A percentile compares a stretch with the other conserved stretches of the same genome.
Conservation (phyloP, 106 monocot species). For the Platanthera zijinensis region DNA sequence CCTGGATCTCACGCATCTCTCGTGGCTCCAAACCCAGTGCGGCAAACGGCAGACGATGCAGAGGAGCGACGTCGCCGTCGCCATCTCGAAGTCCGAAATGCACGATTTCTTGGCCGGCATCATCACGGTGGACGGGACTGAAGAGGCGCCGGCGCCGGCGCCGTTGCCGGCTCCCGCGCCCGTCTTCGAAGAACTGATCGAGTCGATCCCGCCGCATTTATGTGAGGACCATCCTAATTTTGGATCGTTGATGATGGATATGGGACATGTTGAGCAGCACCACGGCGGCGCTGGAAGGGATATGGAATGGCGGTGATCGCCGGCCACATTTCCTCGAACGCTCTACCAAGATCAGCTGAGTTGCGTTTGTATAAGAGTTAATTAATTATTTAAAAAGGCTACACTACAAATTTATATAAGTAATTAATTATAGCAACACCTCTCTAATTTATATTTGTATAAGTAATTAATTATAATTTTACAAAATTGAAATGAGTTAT, state of each 20-base stretch:
- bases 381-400: too few species aligned
- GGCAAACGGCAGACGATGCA: conserved; percentile 50
- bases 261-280: neutral
- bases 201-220: neutral
- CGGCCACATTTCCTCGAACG: too few species aligned
- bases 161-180: too few species aligned
- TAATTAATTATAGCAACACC: too few species aligned
- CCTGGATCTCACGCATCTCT: conserved; percentile 39
- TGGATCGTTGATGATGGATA: neutral
- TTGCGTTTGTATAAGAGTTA: too few species aligned
- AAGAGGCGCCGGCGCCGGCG: conserved; percentile 8
- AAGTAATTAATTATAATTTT: too few species aligned
- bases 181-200: neutral
- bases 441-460: too few species aligned
- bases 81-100: conserved; percentile 43
- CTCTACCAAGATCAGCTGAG: too few species aligned
- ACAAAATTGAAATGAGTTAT: too few species aligned
- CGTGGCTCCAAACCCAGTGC: conserved; percentile 51
- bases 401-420: too few species aligned
- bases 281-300: too few species aligned
- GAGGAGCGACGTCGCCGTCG: conserved; percentile 56
- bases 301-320: too few species aligned
- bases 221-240: neutral
- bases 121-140: conserved; percentile 42
- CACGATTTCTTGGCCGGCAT: conserved; percentile 60